Evolutionary conservation across 148 eudicot species (phyloP), one percentile per base, ranked within the genome.

Genomic region (Spergularia bocconei): DNA sequence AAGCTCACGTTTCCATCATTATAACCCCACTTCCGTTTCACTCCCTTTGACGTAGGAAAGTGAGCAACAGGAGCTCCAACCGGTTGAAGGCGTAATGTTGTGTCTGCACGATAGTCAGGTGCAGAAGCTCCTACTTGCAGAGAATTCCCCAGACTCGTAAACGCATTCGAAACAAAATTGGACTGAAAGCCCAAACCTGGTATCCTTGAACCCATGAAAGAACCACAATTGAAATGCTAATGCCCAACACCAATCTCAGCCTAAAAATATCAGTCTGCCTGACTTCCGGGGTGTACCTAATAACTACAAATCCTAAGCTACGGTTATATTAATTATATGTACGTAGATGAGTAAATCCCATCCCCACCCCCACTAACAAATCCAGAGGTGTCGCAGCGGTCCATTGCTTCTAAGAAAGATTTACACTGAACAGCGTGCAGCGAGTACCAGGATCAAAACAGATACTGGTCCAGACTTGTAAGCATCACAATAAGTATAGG

Each of bases 331-430:
- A 11, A 16, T 47, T 50, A 20, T 81, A 78, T 80, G 87, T 80
- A 84, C 70, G 82, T 62, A 29, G 52, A 73, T 69, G 69, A 74
- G 84, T 21, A 78, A 82, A 82, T 81, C 79, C 83, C 84, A 78
- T 98, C 93, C 61, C 98, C 84, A 78, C 99, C 96, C 64, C 99
- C 99, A 62, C 99, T 96, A 41, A 92, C 97, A 78, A 96, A 96
- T 78, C 99, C 99, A 17, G 99, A 96, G 53, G 99, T 96, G 81
- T 96, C 99, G 80, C 81, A 79, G 13, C 98, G 92, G 79, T 96
- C 99, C 99, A 96, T 96, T 86, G 83, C 67, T 66, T 79, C 54
- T 20, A 60, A 51, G 41, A 64, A 69, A 71, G 60, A 52, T 67
- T 56, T 76, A 19, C 53, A 52, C 33, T 70, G 50, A 83, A 53